phyloP scores from a whole-genome alignment of 306 rosid species.

The Dryas octopetala region DNA sequence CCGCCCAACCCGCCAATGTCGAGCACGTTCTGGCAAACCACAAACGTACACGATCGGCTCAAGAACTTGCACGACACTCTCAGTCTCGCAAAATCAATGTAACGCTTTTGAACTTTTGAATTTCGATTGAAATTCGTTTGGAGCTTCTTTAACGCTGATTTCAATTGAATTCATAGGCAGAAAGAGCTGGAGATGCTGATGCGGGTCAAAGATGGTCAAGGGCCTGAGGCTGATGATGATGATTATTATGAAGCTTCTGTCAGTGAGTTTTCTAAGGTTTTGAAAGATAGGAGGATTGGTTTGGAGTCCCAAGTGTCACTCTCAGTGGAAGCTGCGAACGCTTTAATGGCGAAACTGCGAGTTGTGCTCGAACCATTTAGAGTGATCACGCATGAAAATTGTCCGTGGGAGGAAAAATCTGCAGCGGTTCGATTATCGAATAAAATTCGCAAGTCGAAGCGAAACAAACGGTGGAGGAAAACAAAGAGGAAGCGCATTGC shows the following conservation, averaged over 20 bases:
- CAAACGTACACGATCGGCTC: slow-evolving; percentile 48
- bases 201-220: slow-evolving; percentile 48
- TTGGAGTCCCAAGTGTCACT: slow-evolving; percentile 59
- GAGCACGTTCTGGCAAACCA: slow-evolving; percentile 60
- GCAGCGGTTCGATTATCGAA: slow-evolving; percentile 46
- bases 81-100: slow-evolving; percentile 67
- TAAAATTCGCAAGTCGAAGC: slow-evolving; percentile 52
- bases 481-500: slow-evolving; percentile 58
- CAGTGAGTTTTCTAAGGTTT: slow-evolving; percentile 29
- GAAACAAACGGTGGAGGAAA: slow-evolving; percentile 80
- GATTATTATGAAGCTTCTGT: slow-evolving; percentile 16
- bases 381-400: slow-evolving; percentile 39
- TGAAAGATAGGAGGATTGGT: slow-evolving; percentile 48
- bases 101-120: slow-evolving; percentile 10
- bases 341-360: slow-evolving; percentile 55
- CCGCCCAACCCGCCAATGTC: slow-evolving; percentile 55
- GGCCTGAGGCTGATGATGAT: slow-evolving; percentile 31
- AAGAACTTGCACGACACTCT: slow-evolving; percentile 63
- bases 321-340: slow-evolving; percentile 60
- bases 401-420: slow-evolving; percentile 88
- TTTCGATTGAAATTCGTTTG: not conserved
- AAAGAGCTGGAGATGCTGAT: slow-evolving; percentile 70
- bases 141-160: not conserved
- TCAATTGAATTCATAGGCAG: slow-evolving; percentile 38
- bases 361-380: slow-evolving; percentile 68